Evolutionary conservation across 179 eudicot genomes (phyloP).

Genomic region (Carnegiea gigantea): DNA sequence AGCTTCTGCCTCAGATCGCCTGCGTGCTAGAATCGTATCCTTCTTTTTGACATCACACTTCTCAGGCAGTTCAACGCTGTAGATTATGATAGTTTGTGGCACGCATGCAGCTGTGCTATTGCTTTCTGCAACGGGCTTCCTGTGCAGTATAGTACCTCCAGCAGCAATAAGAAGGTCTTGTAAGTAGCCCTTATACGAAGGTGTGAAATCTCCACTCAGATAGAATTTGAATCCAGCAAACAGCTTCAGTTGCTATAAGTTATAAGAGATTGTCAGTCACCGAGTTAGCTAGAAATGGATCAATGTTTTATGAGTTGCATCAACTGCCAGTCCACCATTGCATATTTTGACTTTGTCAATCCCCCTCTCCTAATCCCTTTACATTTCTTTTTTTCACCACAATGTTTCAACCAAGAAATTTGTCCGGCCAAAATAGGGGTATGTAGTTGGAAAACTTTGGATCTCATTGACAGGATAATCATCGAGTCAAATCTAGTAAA

Average conservation of each 20-base stretch:
- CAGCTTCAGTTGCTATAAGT: slow-evolving; percentile 79
- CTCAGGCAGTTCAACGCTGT: slow-evolving; percentile 65
- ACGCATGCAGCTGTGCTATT: slow-evolving; percentile 14
- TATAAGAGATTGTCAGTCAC: background rate
- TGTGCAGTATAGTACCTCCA: slow-evolving; percentile 74
- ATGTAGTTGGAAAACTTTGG: background rate
- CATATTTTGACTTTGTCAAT: too few relatives aligned
- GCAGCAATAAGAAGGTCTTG: slow-evolving; percentile 78
- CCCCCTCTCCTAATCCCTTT: too few relatives aligned
- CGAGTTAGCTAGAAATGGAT: background rate
- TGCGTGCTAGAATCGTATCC: slow-evolving; percentile 34
- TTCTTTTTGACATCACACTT: slow-evolving; percentile 41
- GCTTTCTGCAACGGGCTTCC: slow-evolving; percentile 66
- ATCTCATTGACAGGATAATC: background rate
- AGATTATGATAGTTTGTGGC: slow-evolving; percentile 50
- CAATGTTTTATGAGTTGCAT: background rate
- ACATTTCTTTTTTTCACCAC: too few relatives aligned
- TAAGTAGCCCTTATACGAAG: slow-evolving; percentile 70
- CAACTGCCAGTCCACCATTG: too few relatives aligned
- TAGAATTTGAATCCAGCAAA: slow-evolving; percentile 62
- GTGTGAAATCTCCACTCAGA: slow-evolving; percentile 64
- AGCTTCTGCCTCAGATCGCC: slow-evolving; percentile 67
- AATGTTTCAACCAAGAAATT: too few relatives aligned
- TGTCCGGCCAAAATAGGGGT: too few relatives aligned
- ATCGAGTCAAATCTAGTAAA: background rate